These are phyloP conservation scores for Phytophthora macrochlamydospora DNA, from an alignment of 352 stramenopile genomes.

Conservation along the genomic window DNA sequence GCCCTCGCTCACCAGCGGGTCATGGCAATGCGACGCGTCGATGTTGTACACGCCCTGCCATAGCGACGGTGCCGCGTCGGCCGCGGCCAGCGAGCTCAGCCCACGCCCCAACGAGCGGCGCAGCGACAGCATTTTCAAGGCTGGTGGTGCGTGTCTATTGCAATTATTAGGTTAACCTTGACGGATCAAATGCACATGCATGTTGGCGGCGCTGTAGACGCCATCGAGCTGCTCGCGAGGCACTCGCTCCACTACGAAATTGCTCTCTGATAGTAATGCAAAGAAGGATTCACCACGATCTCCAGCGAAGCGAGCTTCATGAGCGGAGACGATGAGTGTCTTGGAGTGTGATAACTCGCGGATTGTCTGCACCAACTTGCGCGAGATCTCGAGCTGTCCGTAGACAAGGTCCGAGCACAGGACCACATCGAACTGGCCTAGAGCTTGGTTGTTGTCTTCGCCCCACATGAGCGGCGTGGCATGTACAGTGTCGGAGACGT, in stretches of 20 bases:
- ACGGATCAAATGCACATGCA: constrained; percentile 53
- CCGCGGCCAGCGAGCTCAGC: constrained; percentile 21
- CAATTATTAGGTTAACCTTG: constrained; percentile 1
- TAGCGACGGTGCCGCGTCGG: constrained; percentile 1
- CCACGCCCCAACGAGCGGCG: constrained; percentile 12
- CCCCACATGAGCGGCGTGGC: constrained; percentile 54
- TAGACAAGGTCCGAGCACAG: constrained; percentile 67
- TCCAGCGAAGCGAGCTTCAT: constrained; percentile 63
- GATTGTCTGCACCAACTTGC: constrained; percentile 52
- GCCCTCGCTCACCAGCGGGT: constrained; percentile 56
- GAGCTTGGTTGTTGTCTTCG: constrained; percentile 16
- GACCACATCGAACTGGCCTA: constrained; percentile 50
- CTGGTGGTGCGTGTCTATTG: constrained; percentile 9
- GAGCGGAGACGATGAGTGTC: constrained; percentile 48
- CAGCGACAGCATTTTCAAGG: constrained; percentile 22
- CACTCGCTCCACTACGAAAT: constrained; percentile 41
- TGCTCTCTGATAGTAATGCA: constrained; percentile 22
- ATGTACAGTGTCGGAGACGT: constrained; percentile 22
- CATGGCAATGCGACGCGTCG: constrained; percentile 60
- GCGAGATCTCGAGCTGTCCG: constrained; percentile 47
- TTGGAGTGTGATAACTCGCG: constrained; percentile 32
- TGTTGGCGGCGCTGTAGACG: constrained; percentile 48
- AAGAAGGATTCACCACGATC: constrained; percentile 62
- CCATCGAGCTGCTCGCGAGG: constrained; percentile 37
- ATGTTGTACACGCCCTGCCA: constrained; percentile 52